A percentile compares a stretch with the other conserved stretches of the same genome.
Evolutionary conservation across 2,329 filamentous ascomycete species (phyloP).

Genomic region (Ceratocystis smalleyi): DNA sequence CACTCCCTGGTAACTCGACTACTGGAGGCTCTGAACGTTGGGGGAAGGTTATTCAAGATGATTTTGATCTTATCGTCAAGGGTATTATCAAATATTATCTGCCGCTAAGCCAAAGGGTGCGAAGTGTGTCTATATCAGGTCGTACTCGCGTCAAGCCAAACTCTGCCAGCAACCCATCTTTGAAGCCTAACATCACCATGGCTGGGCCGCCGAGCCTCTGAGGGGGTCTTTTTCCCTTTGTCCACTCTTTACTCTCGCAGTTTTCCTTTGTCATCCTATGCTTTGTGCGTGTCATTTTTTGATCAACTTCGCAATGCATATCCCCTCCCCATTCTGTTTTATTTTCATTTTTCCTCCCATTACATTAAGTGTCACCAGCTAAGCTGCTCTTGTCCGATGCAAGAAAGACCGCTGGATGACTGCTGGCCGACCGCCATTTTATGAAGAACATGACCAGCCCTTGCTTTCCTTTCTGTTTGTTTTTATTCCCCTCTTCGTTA

Average conservation of each 20-base stretch:
- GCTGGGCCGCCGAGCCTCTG: neutral
- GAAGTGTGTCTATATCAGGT: constrained; percentile 45
- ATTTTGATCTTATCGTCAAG: constrained; percentile 84
- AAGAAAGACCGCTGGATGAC: neutral
- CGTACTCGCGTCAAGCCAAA: constrained; percentile 47
- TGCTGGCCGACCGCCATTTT: neutral
- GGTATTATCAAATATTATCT: constrained; percentile 74
- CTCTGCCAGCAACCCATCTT: constrained; percentile 37
- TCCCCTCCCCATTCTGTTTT: neutral
- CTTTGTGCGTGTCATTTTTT: neutral
- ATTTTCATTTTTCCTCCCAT: neutral
- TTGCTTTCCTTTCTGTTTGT: constrained; percentile 16
- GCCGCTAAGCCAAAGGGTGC: constrained; percentile 43
- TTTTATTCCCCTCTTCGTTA: constrained; percentile 5
- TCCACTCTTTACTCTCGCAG: neutral
- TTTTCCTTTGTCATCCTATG: neutral
- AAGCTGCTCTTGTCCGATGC: neutral
- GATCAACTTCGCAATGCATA: neutral
- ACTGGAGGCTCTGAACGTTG: constrained; percentile 72
- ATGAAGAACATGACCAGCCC: constrained; percentile 3
- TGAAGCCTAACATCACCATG: constrained; percentile 23
- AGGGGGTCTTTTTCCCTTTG: neutral
- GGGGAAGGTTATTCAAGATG: constrained; percentile 79
- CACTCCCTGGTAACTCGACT: constrained; percentile 75
- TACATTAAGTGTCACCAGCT: neutral